phyloP scores from a whole-genome alignment of 2,329 filamentous ascomycete species.

The Didymella exigua region DNA sequence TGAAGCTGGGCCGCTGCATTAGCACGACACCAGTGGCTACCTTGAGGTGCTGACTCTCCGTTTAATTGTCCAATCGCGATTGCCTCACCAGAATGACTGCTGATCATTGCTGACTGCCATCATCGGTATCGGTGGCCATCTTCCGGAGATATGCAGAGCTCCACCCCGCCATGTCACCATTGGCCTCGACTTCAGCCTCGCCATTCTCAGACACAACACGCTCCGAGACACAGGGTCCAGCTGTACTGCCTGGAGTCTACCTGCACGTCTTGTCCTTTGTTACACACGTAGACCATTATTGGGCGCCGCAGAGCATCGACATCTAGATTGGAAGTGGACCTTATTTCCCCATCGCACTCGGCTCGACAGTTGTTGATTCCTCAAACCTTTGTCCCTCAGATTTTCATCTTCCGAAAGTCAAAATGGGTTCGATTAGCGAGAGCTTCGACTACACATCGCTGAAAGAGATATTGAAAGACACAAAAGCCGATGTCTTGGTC shows the following conservation, averaged over 20 bases:
- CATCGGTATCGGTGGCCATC: neutral
- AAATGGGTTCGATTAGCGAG: constrained; percentile 16
- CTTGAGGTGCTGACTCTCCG: neutral
- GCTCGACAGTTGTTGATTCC: too few relatives aligned
- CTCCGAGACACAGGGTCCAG: neutral
- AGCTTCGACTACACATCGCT: constrained; percentile 27
- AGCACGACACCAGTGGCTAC: neutral
- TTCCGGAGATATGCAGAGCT: constrained; percentile 3
- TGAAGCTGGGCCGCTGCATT: neutral
- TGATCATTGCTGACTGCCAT: constrained; percentile 7
- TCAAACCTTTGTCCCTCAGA: too few relatives aligned
- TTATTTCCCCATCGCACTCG: too few relatives aligned
- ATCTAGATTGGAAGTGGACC: too few relatives aligned
- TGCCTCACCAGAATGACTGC: neutral
- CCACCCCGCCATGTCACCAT: constrained; percentile 7
- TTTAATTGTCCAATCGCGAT: neutral
- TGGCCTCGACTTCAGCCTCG: neutral
- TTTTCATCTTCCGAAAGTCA: too few relatives aligned
- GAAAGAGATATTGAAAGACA: constrained; percentile 23
- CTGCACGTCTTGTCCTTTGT: too few relatives aligned
- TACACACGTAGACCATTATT: too few relatives aligned
- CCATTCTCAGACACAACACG: neutral
- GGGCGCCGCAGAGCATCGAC: too few relatives aligned
- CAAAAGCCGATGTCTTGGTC: constrained; percentile 16
- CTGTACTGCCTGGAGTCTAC: too few relatives aligned